Percentiles rank a stretch among this genome's conserved stretches.
Evolutionary conservation across 2,329 filamentous ascomycete genomes (phyloP).

Genomic region (Ophiostoma ips): DNA sequence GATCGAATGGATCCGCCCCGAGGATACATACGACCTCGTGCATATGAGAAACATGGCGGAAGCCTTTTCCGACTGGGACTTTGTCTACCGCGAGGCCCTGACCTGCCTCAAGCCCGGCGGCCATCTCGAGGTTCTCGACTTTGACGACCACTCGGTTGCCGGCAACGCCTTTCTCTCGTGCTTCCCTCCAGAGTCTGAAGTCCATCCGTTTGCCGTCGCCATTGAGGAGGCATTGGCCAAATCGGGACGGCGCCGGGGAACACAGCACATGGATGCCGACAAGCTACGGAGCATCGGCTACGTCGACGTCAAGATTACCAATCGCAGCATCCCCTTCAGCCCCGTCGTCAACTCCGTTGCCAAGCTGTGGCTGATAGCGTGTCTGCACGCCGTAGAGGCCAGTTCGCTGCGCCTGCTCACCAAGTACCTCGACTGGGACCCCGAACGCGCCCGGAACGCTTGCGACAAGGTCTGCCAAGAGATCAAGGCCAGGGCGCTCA

Average conservation of each 20-base stretch:
- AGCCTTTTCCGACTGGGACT: slow-evolving; percentile 41
- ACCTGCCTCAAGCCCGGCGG: slow-evolving; percentile 38
- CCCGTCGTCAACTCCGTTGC: slow-evolving; percentile 28
- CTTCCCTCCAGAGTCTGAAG: slow-evolving; percentile 27
- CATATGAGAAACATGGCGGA: slow-evolving; percentile 43
- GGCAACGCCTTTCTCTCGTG: slow-evolving; percentile 17
- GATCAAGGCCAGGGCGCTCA: slow-evolving; percentile 33
- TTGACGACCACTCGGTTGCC: slow-evolving; percentile 21
- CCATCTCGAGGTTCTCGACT: slow-evolving; percentile 35
- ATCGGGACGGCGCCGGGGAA: slow-evolving; percentile 12
- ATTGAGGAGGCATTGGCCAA: slow-evolving; percentile 31
- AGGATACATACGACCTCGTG: slow-evolving; percentile 40
- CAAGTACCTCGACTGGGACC: slow-evolving; percentile 37
- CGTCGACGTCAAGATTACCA: slow-evolving; percentile 26
- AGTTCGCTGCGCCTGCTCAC: slow-evolving; percentile 37
- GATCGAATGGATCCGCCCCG: slow-evolving; percentile 38
- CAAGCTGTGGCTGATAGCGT: slow-evolving; percentile 29
- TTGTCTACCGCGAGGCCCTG: slow-evolving; percentile 38
- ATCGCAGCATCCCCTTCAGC: slow-evolving; percentile 33
- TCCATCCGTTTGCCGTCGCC: slow-evolving; percentile 21
- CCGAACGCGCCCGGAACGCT: slow-evolving; percentile 31
- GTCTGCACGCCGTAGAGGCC: slow-evolving; percentile 28
- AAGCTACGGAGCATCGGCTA: slow-evolving; percentile 30
- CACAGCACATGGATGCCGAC: slow-evolving; percentile 14
- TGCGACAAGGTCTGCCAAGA: slow-evolving; percentile 35